Percentiles rank a stretch among this genome's conserved stretches.
Evolutionary conservation across 1,139 yeast species (phyloP).

Genomic region (Nadsonia starkeyi-henricii): DNA sequence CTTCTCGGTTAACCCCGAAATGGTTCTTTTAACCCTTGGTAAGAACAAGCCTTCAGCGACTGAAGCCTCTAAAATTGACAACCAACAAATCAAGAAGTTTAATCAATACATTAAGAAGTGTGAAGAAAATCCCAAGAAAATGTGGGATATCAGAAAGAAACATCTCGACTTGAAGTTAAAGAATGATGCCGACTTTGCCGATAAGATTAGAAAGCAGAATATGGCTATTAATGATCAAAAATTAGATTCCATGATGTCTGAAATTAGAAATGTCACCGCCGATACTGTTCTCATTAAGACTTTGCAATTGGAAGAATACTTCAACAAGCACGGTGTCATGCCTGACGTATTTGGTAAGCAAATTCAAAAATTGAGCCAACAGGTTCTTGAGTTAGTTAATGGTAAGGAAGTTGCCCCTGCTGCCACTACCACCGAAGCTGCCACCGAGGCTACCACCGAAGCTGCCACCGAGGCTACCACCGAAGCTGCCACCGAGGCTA

Average conservation of each 20-base stretch:
- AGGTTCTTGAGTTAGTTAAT: constrained; percentile 6
- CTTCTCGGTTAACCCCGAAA: constrained; percentile 73
- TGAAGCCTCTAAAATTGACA: constrained; percentile 54
- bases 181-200: not conserved
- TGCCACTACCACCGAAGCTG: constrained; percentile 3
- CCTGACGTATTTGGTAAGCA: constrained; percentile 13
- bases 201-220: not conserved
- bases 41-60: constrained; percentile 63
- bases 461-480: constrained; percentile 5
- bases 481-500: constrained; percentile 8
- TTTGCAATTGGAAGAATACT: constrained; percentile 25
- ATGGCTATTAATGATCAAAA: not conserved
- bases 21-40: constrained; percentile 77
- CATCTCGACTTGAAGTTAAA: not conserved
- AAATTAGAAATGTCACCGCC: constrained; percentile 6
- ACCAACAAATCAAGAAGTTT: constrained; percentile 60
- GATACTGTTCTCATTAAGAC: constrained; percentile 31
- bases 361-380: constrained; percentile 3
- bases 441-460: constrained; percentile 6
- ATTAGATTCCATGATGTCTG: not conserved
- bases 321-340: constrained; percentile 14
- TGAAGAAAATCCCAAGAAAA: constrained; percentile 40
- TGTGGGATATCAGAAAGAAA: constrained; percentile 39
- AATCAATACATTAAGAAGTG: constrained; percentile 53
- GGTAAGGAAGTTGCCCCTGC: constrained; percentile 5